Base-by-base conservation (phyloP, 306 rosid genomes). In the Myrica gale region DNA sequence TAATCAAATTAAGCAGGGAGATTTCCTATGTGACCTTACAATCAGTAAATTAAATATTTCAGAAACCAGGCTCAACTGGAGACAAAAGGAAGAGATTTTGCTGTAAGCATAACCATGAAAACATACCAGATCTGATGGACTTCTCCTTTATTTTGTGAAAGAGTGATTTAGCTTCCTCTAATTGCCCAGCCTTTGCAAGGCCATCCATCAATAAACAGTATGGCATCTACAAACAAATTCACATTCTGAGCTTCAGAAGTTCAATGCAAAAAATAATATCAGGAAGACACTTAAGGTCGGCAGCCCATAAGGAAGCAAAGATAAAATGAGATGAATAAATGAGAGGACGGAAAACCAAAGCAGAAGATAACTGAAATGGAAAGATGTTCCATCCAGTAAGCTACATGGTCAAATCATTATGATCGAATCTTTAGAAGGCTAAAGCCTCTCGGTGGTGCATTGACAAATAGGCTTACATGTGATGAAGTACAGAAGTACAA, bases 131-230 rank as follows among this genome's bases (percentile, higher is more conserved):
- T 79, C 48, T 87, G 54, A 92, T 78, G 11, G 81, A 43, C 66
- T 90, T 92, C 67, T 75, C 76, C 83, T 73, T 88, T 90, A 92
- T 85, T 81, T 87, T 88, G 42, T 84, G 85, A 83, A 94, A 94
- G 76, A 89, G 74, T 82, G 81, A 67, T 78, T 89, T 90, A 65
- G 97, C 98, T 76, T 92, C 98, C 17, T 84, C 69, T 52, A 90
- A 62, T 48, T 68, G 83, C 75, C 97, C 89, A 51, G 89, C 89
- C 89, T 88, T 93, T 74, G 93, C 90, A 73, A 91, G 89, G 75
- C 92, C 97, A 85, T 89, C 92, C 90, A 94, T 92, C 82, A 90
- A 74, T 74, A 89, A 69, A 84, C 97, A 90, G 82, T 88, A 94
- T 7, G 98, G 93, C 92, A 94, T 94, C 98, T 94, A 74, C 80